Base-by-base conservation (phyloP, 2,329 filamentous ascomycete genomes). In the Fusarium multiceps region DNA sequence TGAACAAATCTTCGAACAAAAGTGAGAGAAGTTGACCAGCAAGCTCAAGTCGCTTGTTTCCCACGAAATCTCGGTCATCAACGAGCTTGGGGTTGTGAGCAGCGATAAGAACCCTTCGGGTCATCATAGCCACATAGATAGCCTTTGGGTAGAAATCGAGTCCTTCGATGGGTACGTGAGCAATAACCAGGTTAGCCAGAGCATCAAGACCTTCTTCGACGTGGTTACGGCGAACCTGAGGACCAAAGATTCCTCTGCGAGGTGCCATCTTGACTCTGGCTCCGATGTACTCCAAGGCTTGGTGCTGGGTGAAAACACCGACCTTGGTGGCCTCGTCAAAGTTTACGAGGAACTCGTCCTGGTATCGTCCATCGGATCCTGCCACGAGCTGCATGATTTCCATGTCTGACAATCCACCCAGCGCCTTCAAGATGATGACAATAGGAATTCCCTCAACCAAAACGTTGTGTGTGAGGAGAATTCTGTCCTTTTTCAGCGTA, bases 71-170 rank as follows among this genome's bases (percentile, higher is more conserved):
- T 77, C 96, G 89, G 78, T 99, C 96, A 74, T 99, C 96, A 3
- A 99, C 93, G 55, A 98, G 84, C 59, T 92, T 93, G 2, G 92
- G 88, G 76, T 99, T 93, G 63, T 96, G 92, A 76, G 94, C 91
- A 3, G 94, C 94, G 92, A 98, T 97, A 50, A 99, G 82, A 6
- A 98, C 94, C 79, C 94, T 89, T n/a, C 96, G 91, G 28, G 94
- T 93, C 96, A 99, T 99, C 84, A 97, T 93, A 49, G 95, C 95
- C 58, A 99, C 89, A 76, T 98, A 99, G 11, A 98, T 88, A 23
- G 95, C 94, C 78, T 99, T 99, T n/a, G 95, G 94, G 59, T 96
- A 90, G 79, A 98, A 98, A 77, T 99, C 94, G 72, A 97, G 88
- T 47, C 93, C 93, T 73, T 93, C 89, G 40, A 99, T 94, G 7